phyloP scores from a whole-genome alignment of 148 eudicot species.

The Rhododendron williamsianum region DNA sequence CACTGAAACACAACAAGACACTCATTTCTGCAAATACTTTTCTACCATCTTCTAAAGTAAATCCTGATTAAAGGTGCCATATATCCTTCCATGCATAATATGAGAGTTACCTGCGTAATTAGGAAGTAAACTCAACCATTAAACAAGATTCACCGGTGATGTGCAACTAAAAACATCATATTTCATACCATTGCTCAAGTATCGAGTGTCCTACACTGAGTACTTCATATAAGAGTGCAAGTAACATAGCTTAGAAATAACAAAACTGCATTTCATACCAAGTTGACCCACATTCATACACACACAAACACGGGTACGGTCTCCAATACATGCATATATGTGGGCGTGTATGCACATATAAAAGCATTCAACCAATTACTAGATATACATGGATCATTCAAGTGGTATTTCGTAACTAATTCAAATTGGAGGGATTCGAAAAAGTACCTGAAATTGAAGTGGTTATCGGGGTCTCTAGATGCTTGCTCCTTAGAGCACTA shows the following conservation, averaged over 20 bases:
- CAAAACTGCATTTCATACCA: neutral
- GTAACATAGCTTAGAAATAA: neutral
- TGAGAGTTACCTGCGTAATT: neutral
- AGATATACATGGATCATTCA: neutral
- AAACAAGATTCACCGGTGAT: neutral
- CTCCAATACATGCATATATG: neutral
- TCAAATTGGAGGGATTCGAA: neutral
- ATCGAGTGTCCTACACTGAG: neutral
- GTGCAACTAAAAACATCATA: neutral
- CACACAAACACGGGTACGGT: neutral
- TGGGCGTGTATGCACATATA: neutral
- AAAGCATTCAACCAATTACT: neutral
- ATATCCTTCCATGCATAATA: neutral
- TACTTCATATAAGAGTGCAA: neutral
- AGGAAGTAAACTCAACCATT: neutral
- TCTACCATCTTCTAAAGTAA: neutral
- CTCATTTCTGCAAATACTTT: neutral
- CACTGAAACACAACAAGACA: neutral
- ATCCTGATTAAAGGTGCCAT: neutral
- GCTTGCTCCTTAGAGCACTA: slow-evolving; percentile 73
- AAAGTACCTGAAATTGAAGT: slow-evolving; percentile 80
- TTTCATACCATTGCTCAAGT: neutral
- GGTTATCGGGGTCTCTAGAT: slow-evolving; percentile 73
- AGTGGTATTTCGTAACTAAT: neutral
- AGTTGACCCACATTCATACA: neutral